Base-by-base conservation (phyloP, 2,329 filamentous ascomycete genomes). In the Trichoderma aggressivum region DNA sequence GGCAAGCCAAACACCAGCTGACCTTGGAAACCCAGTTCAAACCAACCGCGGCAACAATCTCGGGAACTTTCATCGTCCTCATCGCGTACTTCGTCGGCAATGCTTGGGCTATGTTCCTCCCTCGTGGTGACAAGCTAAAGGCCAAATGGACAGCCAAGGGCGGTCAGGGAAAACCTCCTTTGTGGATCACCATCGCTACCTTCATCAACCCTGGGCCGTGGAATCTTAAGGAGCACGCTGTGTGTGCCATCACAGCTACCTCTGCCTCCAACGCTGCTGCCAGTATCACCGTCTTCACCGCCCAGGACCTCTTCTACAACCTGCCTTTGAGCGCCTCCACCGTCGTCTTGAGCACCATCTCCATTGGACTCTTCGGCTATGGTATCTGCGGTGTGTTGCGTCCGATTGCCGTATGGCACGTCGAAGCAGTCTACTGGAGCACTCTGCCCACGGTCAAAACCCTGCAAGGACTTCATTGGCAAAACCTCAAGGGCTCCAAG, bases 401-500 rank as follows among this genome's bases (percentile, higher is more conserved):
- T 0, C 86, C 86, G 0, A 82, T 88, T 47, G 81, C 82, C 2
- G 86, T 89, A 12, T 88, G 85, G 82, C 86, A 87, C 65, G 84
- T 85, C 6, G 86, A 88, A 16, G 82, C 85, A 2, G 86, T 89
- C 3, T 89, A 87, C 77, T 89, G 87, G 87, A 79, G 81, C 43
- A 86, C 80, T 7, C 76, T 88, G 5, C 86, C 86, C 0, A 84
- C 82, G 0, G 85, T 88, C 65, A 87, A 87, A 73, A 83, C 82
- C 0, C 82, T 88, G 8, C 86, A 88, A 72, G 84, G 85, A 0
- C 80, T 88, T 5, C 86, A 88, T 73, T 88, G 86, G 84, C 82
- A 87, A 58, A 75, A 83, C 0, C 21, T 86, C 34, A 85, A 84
- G 75, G 79, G 82, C 73, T 86, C 84, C 0, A 86, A 86, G 74